Percentiles rank a stretch among this genome's conserved stretches.
phyloP scores from a whole-genome alignment of 352 stramenopile genomes.

The Phytopythium montanum region DNA sequence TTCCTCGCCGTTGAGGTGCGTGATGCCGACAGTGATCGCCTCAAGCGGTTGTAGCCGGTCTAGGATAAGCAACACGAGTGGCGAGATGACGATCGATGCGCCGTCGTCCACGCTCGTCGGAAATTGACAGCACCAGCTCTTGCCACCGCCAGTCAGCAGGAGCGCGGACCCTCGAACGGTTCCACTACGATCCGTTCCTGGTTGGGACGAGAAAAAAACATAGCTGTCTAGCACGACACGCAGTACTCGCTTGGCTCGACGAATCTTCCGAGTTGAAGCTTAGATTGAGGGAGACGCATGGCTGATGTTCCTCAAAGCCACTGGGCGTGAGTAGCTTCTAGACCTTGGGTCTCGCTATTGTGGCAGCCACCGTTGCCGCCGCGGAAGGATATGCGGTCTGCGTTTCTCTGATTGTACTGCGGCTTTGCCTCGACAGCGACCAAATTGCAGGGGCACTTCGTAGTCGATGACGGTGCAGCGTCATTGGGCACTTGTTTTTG shows the following conservation, averaged over 20 bases:
- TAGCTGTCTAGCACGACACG: constrained; percentile 94
- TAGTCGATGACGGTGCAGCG: constrained; percentile 4
- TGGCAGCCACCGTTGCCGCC: constrained; percentile 74
- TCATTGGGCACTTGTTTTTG: too few species aligned
- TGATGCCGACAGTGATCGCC: constrained; percentile 89
- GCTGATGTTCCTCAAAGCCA: constrained; percentile 16
- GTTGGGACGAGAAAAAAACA: constrained; percentile 91
- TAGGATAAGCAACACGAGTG: constrained; percentile 98
- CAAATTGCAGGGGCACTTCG: constrained; percentile 60
- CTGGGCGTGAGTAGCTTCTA: constrained; percentile 6
- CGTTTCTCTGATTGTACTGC: constrained; percentile 66
- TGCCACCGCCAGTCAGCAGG: constrained; percentile 99
- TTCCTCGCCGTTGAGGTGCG: constrained; percentile 84
- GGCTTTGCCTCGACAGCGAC: constrained; percentile 48
- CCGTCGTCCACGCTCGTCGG: constrained; percentile 88
- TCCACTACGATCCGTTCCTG: constrained; percentile 95
- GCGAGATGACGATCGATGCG: constrained; percentile 97
- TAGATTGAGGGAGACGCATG: constrained; percentile 42
- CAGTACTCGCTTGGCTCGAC: constrained; percentile 63
- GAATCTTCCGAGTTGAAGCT: constrained; percentile 62
- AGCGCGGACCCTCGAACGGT: constrained; percentile 95
- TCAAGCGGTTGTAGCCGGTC: constrained; percentile 97
- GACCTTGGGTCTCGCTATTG: constrained; percentile 12
- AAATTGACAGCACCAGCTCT: constrained; percentile 98
- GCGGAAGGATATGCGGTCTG: constrained; percentile 60